These are phyloP conservation scores for Omphalotus olearius DNA, from an alignment of 1,284 basidiomycete species.

Conservation along the genomic window DNA sequence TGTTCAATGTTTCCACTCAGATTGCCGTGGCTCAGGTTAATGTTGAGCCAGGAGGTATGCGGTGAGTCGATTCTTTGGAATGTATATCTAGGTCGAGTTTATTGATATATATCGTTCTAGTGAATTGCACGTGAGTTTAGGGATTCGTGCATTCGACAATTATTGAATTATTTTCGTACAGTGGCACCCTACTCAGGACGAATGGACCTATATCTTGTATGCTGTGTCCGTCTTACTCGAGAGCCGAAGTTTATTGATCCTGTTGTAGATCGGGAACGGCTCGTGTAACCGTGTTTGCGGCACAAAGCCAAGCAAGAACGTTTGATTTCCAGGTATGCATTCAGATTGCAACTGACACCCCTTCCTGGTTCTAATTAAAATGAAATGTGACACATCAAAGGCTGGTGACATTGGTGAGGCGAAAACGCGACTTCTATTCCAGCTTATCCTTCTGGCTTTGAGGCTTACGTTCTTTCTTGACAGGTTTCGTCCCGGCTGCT, in stretches of 20 bases:
- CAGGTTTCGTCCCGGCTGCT: conserved; percentile 52
- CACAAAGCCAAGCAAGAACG: conserved; percentile 56
- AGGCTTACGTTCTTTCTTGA: background rate
- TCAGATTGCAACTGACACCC: background rate
- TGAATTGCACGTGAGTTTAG: conserved; percentile 36
- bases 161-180: conserved; percentile 22
- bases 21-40: conserved; percentile 66
- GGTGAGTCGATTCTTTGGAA: conserved; percentile 30
- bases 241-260: conserved; percentile 37
- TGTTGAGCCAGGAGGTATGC: conserved; percentile 63
- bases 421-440: background rate
- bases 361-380: background rate
- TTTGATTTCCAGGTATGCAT: conserved; percentile 56
- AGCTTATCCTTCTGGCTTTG: too few relatives aligned
- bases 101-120: conserved; percentile 21
- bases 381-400: conserved; percentile 22
- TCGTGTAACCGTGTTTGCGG: conserved; percentile 62
- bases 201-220: conserved; percentile 58
- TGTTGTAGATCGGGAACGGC: conserved; percentile 44
- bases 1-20: conserved; percentile 40
- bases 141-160: background rate
- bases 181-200: conserved; percentile 73
- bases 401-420: conserved; percentile 57
- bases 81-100: background rate
- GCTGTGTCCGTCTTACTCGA: background rate